A percentile compares a stretch with the other conserved stretches of the same genome.
These are phyloP conservation scores for Ophioceras dolichostomum DNA, from an alignment of 2,329 filamentous ascomycete species.

Conservation along the genomic window DNA sequence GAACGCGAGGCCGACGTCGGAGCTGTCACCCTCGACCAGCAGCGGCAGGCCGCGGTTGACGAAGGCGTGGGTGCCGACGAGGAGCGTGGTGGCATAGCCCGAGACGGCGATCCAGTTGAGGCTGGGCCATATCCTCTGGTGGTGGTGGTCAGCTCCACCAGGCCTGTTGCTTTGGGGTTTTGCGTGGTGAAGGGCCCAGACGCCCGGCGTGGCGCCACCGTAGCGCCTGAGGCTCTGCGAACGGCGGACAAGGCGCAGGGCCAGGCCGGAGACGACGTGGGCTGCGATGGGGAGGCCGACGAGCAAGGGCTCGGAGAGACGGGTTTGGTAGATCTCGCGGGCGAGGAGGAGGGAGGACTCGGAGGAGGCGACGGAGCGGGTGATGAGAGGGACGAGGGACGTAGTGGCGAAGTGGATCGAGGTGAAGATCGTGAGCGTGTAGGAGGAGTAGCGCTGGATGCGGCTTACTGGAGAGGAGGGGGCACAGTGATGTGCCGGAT, in stretches of 20 bases:
- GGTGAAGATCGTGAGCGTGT: conserved; percentile 68
- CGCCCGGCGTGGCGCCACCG: conserved; percentile 52
- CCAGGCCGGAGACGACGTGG: conserved; percentile 68
- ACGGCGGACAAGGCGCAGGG: conserved; percentile 62
- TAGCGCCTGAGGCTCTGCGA: conserved; percentile 62
- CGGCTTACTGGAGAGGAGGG: conserved; percentile 44
- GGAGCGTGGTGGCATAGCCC: conserved; percentile 56
- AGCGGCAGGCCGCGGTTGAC: conserved; percentile 68
- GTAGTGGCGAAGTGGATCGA: conserved; percentile 71
- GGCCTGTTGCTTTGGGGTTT: conserved; percentile 15
- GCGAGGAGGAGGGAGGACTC: conserved; percentile 85
- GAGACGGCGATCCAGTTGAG: conserved; percentile 58
- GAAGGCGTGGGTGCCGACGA: conserved; percentile 60
- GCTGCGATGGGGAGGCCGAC: conserved; percentile 61
- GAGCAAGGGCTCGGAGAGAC: conserved; percentile 66
- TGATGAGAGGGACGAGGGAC: conserved; percentile 65
- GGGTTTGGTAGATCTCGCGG: conserved; percentile 82
- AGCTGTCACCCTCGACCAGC: conserved; percentile 68
- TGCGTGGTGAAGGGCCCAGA: conserved; percentile 23
- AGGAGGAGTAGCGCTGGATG: conserved; percentile 80
- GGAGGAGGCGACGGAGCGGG: conserved; percentile 58
- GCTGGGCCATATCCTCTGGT: conserved; percentile 47
- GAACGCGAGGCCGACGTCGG: conserved; percentile 74
- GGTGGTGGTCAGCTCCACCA: conserved; percentile 7
- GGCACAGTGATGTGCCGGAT: background rate